phyloP scores from a whole-genome alignment of 2,329 filamentous ascomycete species.

The Elsinoe perseae region DNA sequence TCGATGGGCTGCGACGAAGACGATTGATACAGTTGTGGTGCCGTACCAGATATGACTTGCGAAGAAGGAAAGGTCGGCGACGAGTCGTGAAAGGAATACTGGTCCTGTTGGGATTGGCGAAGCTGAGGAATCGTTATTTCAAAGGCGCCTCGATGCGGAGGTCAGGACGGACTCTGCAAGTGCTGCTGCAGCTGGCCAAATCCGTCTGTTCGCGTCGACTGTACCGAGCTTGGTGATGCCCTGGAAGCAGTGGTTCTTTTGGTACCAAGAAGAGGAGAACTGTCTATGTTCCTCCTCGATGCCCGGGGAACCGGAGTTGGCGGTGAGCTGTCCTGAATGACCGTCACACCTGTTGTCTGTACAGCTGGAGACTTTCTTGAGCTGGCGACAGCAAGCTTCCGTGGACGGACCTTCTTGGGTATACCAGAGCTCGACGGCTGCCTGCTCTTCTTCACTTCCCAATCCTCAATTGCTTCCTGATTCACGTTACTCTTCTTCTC shows the following conservation, averaged over 20 bases:
- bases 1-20: neutral
- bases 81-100: conserved; percentile 1
- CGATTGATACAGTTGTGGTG: neutral
- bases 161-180: neutral
- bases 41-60: conserved; percentile 17
- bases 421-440: neutral
- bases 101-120: conserved; percentile 8
- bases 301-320: neutral
- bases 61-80: conserved; percentile 17
- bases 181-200: no score
- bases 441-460: conserved; percentile 27
- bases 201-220: no score
- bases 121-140: conserved; percentile 6
- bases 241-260: neutral
- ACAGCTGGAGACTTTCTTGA: neutral
- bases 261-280: conserved; percentile 1
- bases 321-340: neutral
- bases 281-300: conserved; percentile 10
- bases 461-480: conserved; percentile 30
- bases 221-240: neutral
- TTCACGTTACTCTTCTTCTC: conserved; percentile 36
- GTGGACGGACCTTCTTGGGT: conserved; percentile 2
- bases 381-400: neutral
- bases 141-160: neutral
- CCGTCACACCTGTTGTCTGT: neutral